phyloP scores from a whole-genome alignment of 345 rosid species.

The rapeseed (Brassica napus) region Da-Ae NC_063435.1:5399501-5400000 shows the following conservation, averaged over 20 bases:
- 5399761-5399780: conserved; percentile 23
- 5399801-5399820: conserved; percentile 3
- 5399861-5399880: background rate
- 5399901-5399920: too few relatives aligned
- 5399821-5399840: background rate
- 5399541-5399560: too few relatives aligned
- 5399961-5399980: too few relatives aligned
- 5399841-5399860: conserved; percentile 11
- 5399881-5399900: background rate
- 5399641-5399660: conserved; percentile 6
- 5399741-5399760: conserved; percentile 32
- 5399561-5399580: background rate
- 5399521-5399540: too few relatives aligned
- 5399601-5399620: conserved; percentile 49
- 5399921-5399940: too few relatives aligned
- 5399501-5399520: background rate
- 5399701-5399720: background rate
- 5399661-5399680: conserved; percentile 29
- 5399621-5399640: conserved; percentile 37
- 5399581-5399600: conserved; percentile 40
- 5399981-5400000: too few relatives aligned
- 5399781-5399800: background rate
- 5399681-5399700: background rate
- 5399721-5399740: conserved; percentile 28
- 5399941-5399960: too few relatives aligned